phyloP scores from a whole-genome alignment of 805 yeast species.

The Monosporozyma aerobia region DNA sequence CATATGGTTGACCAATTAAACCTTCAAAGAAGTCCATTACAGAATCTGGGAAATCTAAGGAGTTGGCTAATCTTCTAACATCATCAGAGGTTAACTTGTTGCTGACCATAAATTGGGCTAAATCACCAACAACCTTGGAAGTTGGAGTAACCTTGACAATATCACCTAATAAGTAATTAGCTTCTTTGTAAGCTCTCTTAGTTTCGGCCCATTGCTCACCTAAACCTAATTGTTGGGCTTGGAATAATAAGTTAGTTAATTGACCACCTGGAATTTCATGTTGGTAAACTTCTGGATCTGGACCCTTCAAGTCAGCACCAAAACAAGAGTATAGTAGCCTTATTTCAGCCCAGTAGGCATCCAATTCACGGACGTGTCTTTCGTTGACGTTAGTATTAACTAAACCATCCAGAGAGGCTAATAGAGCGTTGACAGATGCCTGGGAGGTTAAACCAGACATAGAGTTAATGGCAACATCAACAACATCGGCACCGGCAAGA shows the following conservation, averaged over 20 bases:
- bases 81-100: slow-evolving; percentile 83
- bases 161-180: slow-evolving; percentile 87
- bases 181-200: slow-evolving; percentile 85
- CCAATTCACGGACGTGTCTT: slow-evolving; percentile 68
- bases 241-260: slow-evolving; percentile 94
- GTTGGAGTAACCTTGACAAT: slow-evolving; percentile 98
- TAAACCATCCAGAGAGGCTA: slow-evolving; percentile 87
- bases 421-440: slow-evolving; percentile 87
- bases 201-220: slow-evolving; percentile 97
- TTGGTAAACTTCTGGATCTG: slow-evolving; percentile 97
- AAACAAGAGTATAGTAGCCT: slow-evolving; percentile 92
- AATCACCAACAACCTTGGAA: slow-evolving; percentile 98
- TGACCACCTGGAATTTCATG: slow-evolving; percentile 99
- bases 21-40: slow-evolving; percentile 98
- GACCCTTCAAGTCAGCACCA: slow-evolving; percentile 98
- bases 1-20: slow-evolving; percentile 97
- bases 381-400: slow-evolving; percentile 64
- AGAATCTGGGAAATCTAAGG: slow-evolving; percentile 96
- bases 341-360: slow-evolving; percentile 98
- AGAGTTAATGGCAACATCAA: slow-evolving; percentile 94
- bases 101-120: slow-evolving; percentile 99
- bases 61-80: slow-evolving; percentile 75
- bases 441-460: slow-evolving; percentile 98
- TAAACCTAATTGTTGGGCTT: slow-evolving; percentile 96
- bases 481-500: slow-evolving; percentile 94